Evolutionary conservation across 176 grass and related monocot genomes (phyloP), one percentile per base, ranked within the genome.

Genomic region (Musa schizocarpa): DNA sequence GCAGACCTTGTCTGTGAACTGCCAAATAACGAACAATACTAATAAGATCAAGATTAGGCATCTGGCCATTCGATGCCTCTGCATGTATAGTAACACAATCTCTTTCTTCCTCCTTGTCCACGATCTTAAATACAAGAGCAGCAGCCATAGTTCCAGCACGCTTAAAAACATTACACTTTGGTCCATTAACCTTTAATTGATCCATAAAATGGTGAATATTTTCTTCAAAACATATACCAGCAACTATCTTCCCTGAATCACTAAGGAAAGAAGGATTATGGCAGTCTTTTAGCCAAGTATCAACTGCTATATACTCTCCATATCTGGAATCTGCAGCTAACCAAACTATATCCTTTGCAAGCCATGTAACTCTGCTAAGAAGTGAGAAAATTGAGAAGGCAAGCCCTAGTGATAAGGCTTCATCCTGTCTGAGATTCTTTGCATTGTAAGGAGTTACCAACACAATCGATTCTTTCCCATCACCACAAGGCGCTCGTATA

Each of bases 31-130:
- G 90, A 52, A 91, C 88, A 13, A 93, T 87, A 87, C 92, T 97
- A 61, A 97, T 81, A 78, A 97, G 86, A 65, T 97, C 94, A 79
- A 97, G 83, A 75, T 97, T 97, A 62, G 90, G 94, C 94, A 97
- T 97, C 76, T 97, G 90, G 16, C 94, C 94, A 85, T 97, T 97
- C 79, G 94, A 93, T 79, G 90, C 94, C 77, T 97, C 94, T 49
- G 90, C 85, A 87, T 85, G 91, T 71, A 97, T 93, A 24, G 73
- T 83, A 69, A 97, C 81, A 69, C 84, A 71, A 79, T 97, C 94
- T 82, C 86, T 97, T 70, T 90, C 88, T 54, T 80, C 75, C 55
- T 76, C 72, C 49, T 67, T 89, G 78, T 75, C 80, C 72, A 85
- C 74, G 65, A 91, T 86, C 92, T 85, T 93, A 82, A 93, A 79